Conservation (phyloP, 2,329 filamentous ascomycete species). For the Ascosphaera aggregata region DNA sequence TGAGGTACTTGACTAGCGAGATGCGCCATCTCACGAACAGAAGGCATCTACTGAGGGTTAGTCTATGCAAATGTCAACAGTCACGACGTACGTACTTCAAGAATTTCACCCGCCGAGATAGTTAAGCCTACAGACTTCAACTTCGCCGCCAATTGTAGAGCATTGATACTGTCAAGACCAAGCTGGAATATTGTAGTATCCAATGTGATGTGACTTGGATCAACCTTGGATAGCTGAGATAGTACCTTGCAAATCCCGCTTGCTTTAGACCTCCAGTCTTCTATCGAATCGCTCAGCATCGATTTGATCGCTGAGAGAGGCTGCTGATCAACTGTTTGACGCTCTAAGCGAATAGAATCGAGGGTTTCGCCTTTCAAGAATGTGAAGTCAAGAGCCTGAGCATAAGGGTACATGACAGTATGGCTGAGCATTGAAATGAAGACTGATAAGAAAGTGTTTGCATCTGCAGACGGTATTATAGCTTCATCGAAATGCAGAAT, state of each 20-base stretch:
- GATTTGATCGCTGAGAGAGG: no score
- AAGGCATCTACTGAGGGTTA: conserved; percentile 12
- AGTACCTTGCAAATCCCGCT: conserved; percentile 30
- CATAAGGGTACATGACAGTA: conserved; percentile 12
- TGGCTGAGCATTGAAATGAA: conserved; percentile 14
- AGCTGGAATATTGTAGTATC: conserved; percentile 53
- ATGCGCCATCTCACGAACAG: conserved; percentile 13
- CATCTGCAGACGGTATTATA: conserved; percentile 8
- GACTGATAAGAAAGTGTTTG: conserved; percentile 9
- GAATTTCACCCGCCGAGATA: conserved; percentile 47
- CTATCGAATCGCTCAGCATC: conserved; percentile 1
- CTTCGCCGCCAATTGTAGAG: conserved; percentile 47
- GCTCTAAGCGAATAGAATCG: conserved; percentile 8
- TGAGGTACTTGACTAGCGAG: conserved; percentile 20
- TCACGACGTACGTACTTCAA: conserved; percentile 26
- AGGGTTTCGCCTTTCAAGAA: conserved; percentile 8
- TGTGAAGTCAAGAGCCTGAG: conserved; percentile 11
- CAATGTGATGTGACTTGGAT: conserved; percentile 26
- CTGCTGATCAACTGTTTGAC: no score
- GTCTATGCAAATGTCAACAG: background rate
- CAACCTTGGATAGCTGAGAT: conserved; percentile 31
- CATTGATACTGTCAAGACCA: conserved; percentile 81
- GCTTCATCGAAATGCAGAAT: conserved; percentile 36
- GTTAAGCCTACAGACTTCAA: conserved; percentile 38
- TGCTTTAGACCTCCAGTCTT: conserved; percentile 30